These are phyloP conservation scores for Geotrichum phurueaensis DNA, from an alignment of 1,139 yeast genomes.

Conservation along the genomic window DNA sequence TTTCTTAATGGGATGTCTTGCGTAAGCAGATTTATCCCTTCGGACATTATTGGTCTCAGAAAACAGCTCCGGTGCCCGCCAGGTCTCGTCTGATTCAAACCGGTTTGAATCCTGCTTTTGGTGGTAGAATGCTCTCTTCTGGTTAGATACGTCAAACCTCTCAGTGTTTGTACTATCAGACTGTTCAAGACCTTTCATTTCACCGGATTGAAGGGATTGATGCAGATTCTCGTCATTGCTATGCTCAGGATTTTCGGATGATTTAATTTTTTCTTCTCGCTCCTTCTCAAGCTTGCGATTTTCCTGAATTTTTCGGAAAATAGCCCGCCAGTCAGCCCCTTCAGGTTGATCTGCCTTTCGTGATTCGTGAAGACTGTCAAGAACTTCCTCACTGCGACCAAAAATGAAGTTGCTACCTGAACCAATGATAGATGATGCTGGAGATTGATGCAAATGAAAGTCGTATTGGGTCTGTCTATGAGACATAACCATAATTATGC, in stretches of 20 bases:
- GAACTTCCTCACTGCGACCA: background rate
- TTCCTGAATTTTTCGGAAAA: constrained; percentile 16
- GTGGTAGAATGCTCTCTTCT: constrained; percentile 28
- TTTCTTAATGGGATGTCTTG: background rate
- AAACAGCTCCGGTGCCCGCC: constrained; percentile 30
- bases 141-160: background rate
- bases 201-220: background rate
- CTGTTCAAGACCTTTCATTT: background rate
- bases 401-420: background rate
- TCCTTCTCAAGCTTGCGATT: constrained; percentile 15
- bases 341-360: constrained; percentile 10
- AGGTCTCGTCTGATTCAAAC: constrained; percentile 29
- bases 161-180: background rate
- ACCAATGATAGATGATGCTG: background rate
- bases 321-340: constrained; percentile 18
- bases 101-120: constrained; percentile 30
- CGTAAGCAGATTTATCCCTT: background rate
- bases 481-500: constrained; percentile 10
- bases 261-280: constrained; percentile 5
- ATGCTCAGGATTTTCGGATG: background rate
- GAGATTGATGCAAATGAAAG: background rate
- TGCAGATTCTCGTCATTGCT: background rate
- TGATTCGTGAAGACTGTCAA: background rate
- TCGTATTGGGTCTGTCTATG: background rate
- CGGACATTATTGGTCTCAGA: constrained; percentile 7